Evolutionary conservation across 768 basidiomycete genomes (phyloP), one percentile per base, ranked within the genome.

Genomic region (Gelatoporia subvermispora): DNA sequence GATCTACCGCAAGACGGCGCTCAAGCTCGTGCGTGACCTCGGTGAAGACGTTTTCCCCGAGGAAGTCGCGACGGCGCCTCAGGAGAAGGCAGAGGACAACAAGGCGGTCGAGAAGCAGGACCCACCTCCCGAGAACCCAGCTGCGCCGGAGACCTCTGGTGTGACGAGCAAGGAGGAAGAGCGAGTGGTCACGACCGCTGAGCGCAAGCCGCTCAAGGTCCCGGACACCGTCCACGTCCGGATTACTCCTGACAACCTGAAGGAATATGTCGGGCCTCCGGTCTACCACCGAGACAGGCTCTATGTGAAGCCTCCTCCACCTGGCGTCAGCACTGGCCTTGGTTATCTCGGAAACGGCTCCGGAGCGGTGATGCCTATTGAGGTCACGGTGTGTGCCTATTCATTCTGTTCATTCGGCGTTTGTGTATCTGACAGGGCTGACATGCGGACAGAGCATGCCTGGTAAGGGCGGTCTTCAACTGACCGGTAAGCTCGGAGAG

Each of bases 401-500:
- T n/a, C n/a, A n/a, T 34, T 4, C 24, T 44, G 22, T 16, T 23
- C 36, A 17, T 17, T 35, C 15, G 37, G 17, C 34, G 23, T 20
- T n/a, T n/a, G 41, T n/a, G 24, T 3, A 24, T 35, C 3, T 20
- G 8, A 8, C 31, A 31, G 5, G 28, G 28, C 28, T 46, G 43
- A 15, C 44, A n/a, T 41, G 15, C 34, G 25, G 3, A 16, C 64
- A 93, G 92, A 84, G 84, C 43, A 98, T 96, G 93, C 94, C 95
- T 21, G 96, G 96, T 2, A 95, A 95, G 64, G 95, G 95, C 11
- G 77, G 76, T 15, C 73, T 99, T 2, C 93, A 93, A 57, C 71
- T 98, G 8, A 98, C 96, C 0, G 96, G 96, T 35, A 98, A 98
- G 69, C 84, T 99, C 3, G 95, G 95, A 38, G 96, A 99, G 59